These are phyloP conservation scores for Penicillium sclerotiorum DNA, from an alignment of 2,329 filamentous ascomycete genomes.

Conservation along the genomic window DNA sequence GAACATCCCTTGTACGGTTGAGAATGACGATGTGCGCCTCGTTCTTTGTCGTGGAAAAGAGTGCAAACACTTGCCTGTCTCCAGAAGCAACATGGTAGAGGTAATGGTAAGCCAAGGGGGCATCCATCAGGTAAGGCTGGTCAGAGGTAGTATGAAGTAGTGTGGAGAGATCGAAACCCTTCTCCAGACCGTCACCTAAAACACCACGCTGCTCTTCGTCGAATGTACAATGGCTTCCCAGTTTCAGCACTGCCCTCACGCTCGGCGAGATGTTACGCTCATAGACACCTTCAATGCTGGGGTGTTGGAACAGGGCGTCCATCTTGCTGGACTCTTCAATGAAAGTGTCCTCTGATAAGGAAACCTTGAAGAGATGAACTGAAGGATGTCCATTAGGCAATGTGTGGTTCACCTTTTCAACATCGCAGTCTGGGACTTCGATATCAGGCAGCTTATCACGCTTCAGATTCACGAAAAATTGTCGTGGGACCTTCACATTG, in stretches of 20 bases:
- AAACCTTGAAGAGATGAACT: conserved; percentile 90
- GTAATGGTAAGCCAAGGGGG: conserved; percentile 80
- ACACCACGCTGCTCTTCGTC: conserved; percentile 89
- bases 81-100: conserved; percentile 90
- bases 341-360: conserved; percentile 84
- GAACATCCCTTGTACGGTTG: conserved; percentile 76
- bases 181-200: conserved; percentile 86
- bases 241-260: conserved; percentile 80
- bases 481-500: conserved; percentile 84
- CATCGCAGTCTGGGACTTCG: conserved; percentile 79
- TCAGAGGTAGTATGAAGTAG: conserved; percentile 70
- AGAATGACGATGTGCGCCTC: conserved; percentile 88
- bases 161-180: conserved; percentile 84
- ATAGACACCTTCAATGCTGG: conserved; percentile 95
- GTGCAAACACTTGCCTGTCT: conserved; percentile 87
- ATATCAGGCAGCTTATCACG: conserved; percentile 84
- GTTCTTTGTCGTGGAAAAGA: conserved; percentile 81
- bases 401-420: conserved; percentile 91
- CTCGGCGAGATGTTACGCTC: conserved; percentile 89
- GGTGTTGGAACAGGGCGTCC: conserved; percentile 80
- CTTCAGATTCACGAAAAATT: conserved; percentile 90
- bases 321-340: conserved; percentile 83
- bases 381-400: conserved; percentile 94
- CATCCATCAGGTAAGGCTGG: conserved; percentile 73
- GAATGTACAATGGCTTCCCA: conserved; percentile 91